phyloP scores from a whole-genome alignment of 164 flowering plant species.

The Saururus chinensis region DNA sequence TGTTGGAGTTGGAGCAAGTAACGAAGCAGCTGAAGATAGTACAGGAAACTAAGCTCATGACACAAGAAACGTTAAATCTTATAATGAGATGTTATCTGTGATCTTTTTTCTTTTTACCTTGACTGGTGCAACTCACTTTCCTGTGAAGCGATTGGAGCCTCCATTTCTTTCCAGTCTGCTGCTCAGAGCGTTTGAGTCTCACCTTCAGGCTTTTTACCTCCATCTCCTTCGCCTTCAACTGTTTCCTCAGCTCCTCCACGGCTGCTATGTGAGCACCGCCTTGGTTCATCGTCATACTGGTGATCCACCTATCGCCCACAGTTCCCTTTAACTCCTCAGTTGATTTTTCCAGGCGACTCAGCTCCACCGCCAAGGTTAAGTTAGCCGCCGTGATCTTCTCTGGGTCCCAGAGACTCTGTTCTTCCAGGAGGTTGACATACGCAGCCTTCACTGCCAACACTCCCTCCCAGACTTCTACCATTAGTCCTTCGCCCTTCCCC shows the following conservation, averaged over 20 bases:
- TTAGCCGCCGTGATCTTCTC: neutral
- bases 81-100: neutral
- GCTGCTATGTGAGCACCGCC: conserved; percentile 8
- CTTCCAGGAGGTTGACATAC: neutral
- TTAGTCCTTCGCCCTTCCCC: too few species aligned
- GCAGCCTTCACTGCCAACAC: too few species aligned
- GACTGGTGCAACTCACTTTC: too few species aligned
- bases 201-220: too few species aligned
- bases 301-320: conserved; percentile 18
- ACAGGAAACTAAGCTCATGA: neutral
- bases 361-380: neutral
- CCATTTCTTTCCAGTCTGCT: too few species aligned
- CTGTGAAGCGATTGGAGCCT: too few species aligned
- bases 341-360: neutral
- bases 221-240: too few species aligned
- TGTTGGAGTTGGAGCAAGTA: conserved; percentile 28
- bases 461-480: too few species aligned
- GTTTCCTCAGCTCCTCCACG: too few species aligned
- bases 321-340: conserved; percentile 66
- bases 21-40: neutral
- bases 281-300: conserved; percentile 14
- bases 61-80: neutral
- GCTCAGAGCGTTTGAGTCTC: too few species aligned
- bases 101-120: too few species aligned
- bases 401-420: neutral